Evolutionary conservation across 768 basidiomycete species (phyloP).

Genomic region (Pleurotus pulmonarius): DNA sequence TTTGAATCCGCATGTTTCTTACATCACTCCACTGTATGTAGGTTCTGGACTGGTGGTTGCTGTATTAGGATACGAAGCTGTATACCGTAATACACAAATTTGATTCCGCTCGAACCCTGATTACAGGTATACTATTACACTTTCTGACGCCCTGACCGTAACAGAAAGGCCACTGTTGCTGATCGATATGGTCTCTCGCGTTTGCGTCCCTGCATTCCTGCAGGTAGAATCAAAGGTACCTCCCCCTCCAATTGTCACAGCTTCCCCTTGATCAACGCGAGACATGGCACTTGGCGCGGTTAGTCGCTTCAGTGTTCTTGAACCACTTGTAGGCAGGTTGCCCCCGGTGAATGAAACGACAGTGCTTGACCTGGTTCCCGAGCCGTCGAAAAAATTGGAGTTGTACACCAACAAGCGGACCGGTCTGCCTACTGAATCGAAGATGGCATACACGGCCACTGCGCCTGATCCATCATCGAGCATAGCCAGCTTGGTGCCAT

Average conservation of each 20-base stretch:
- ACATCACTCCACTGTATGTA: no score
- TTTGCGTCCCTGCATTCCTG: conserved; percentile 18
- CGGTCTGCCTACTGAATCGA: conserved; percentile 16
- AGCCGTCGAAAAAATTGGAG: conserved; percentile 29
- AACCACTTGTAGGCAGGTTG: conserved; percentile 10
- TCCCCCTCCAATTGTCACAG: conserved; percentile 30
- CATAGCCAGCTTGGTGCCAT: conserved; percentile 26
- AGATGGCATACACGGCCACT: conserved; percentile 28
- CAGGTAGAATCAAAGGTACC: conserved; percentile 25
- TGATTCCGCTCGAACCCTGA: not conserved
- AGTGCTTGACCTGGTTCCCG: conserved; percentile 25
- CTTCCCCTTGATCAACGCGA: conserved; percentile 24
- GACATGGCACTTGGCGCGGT: conserved; percentile 31
- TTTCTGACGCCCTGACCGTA: conserved; percentile 30
- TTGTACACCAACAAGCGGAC: conserved; percentile 30
- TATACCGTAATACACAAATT: no score
- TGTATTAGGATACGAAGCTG: no score
- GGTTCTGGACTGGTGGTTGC: no score
- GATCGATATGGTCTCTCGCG: conserved; percentile 21
- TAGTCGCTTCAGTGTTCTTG: conserved; percentile 23
- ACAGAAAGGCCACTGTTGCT: conserved; percentile 19
- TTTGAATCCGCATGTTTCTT: not conserved
- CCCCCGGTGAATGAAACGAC: conserved; percentile 25
- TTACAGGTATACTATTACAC: conserved; percentile 28
- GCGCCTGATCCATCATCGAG: conserved; percentile 29